Evolutionary conservation across 75 land plant species (phyloP), one percentile per base, ranked within the genome.

Genomic region (Ceratopteris richardii): DNA sequence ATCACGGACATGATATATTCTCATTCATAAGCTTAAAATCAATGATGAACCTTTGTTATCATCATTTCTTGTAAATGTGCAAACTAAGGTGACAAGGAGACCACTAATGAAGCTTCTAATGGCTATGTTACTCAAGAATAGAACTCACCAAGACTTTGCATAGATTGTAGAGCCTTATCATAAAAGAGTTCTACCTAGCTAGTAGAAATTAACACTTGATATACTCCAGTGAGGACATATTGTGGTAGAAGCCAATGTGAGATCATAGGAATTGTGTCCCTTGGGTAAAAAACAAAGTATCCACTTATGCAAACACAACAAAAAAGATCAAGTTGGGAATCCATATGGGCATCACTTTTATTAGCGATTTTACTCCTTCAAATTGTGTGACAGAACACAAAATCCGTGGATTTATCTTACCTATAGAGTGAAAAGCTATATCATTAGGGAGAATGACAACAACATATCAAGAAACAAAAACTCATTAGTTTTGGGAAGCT

Each of bases 311-410:
- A 61, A 77, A 87, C 16, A 81, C 82, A 24, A 76, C 78, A 16
- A 80, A 72, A 48, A 79, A 88, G 4, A 81, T 63, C 10, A 85
- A 65, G 18, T 68, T 66, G 7, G 85, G 73, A 1, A 61, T 63
- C 93, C 88, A 88, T 3, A 85, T 77, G 14, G 93, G 87, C 57
- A 85, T 58, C 79, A 81, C 69, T 33, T 79, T 62, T 12, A 76
- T 0, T 25, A 83, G 58, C 27, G 76, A 78, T 51, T 85, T 85
- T 33, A 82, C 63, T 54, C 82, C 88, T 66, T 85, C 88, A 6
- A 82, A 86, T 31, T 85, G 88, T 13, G 88, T 85, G 11, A 85
- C 82, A 2, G 84, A 71, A 56, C 85, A 81, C 10, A 85, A 73
- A 37, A 58, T 56, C 88, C 88, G 82, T 39, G 79, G 79, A 47